These are phyloP conservation scores for Suhomyces chickasaworum DNA, from an alignment of 1,139 yeast species.

Conservation along the genomic window DNA sequence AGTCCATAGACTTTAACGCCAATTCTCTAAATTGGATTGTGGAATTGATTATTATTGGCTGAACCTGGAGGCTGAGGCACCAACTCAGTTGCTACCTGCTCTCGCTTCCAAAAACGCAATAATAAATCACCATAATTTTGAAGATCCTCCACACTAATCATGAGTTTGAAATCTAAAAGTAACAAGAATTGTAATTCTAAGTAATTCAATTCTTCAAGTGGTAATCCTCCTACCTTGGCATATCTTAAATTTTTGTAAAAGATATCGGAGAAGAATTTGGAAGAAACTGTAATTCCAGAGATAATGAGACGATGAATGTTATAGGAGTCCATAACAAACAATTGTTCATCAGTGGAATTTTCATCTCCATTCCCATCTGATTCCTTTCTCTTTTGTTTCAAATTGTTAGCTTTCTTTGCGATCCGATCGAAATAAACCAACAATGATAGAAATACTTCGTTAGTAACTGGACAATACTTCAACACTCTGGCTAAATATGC, in stretches of 20 bases:
- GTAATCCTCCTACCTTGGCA: constrained; percentile 97
- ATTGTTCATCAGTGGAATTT: constrained; percentile 44
- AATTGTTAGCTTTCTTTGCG: constrained; percentile 79
- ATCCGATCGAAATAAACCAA: constrained; percentile 93
- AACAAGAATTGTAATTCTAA: constrained; percentile 86
- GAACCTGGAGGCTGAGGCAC: constrained; percentile 16
- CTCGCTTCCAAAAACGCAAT: constrained; percentile 80
- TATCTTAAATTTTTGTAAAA: constrained; percentile 94
- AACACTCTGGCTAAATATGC: constrained; percentile 87
- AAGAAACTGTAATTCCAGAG: constrained; percentile 95
- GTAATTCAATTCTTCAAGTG: constrained; percentile 90
- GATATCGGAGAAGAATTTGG: constrained; percentile 93
- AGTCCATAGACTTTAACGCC: not conserved
- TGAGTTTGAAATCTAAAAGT: constrained; percentile 79
- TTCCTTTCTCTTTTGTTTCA: constrained; percentile 31
- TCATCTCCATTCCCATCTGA: constrained; percentile 16
- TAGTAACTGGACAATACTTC: constrained; percentile 96
- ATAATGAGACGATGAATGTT: constrained; percentile 92
- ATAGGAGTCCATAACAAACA: constrained; percentile 94
- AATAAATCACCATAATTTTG: constrained; percentile 88
- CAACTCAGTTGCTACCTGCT: constrained; percentile 48
- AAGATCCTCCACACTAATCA: constrained; percentile 88
- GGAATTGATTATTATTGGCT: constrained; percentile 14
- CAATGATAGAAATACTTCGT: constrained; percentile 88
- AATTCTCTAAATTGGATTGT: not conserved